Evolutionary conservation across 805 yeast species (phyloP).

Genomic region (Cyberlindnera subsufficiens): DNA sequence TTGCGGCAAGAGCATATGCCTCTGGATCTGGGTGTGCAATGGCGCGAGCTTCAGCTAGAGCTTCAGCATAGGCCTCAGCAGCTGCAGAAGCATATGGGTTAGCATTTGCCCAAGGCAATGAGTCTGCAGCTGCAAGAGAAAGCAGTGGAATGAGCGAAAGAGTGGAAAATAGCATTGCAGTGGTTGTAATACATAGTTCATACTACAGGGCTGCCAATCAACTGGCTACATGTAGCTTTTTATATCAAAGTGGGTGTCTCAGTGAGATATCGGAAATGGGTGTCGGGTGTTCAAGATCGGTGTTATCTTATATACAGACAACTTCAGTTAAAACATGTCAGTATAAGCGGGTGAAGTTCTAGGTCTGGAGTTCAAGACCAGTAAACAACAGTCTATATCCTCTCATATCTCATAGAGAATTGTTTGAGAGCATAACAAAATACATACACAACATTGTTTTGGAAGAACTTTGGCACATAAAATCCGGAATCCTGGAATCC

Average conservation of each 20-base stretch:
- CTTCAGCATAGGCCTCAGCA: conserved; percentile 21
- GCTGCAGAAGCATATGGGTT: conserved; percentile 19
- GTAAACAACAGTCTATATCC: conserved; percentile 43
- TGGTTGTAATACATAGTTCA: background rate
- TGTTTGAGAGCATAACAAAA: too few species aligned
- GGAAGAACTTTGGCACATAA: conserved; percentile 29
- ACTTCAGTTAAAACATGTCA: too few species aligned
- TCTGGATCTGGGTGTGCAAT: conserved; percentile 27
- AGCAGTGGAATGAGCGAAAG: conserved; percentile 2
- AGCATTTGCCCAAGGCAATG: conserved; percentile 20
- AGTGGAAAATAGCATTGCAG: background rate
- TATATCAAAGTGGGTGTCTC: too few species aligned
- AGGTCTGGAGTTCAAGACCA: background rate
- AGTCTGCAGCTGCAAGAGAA: conserved; percentile 7
- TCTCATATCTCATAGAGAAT: conserved; percentile 16
- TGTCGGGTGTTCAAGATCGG: too few species aligned
- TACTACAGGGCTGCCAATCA: too few species aligned
- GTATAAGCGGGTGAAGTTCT: background rate
- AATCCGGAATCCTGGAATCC: conserved; percentile 34
- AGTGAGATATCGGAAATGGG: too few species aligned
- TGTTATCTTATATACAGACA: too few species aligned
- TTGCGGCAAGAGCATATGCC: conserved; percentile 26
- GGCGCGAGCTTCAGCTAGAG: conserved; percentile 24
- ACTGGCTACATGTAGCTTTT: too few species aligned
- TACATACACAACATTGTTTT: background rate